Conservation (phyloP, 805 yeast genomes). For the Candida nemodendra region DNA sequence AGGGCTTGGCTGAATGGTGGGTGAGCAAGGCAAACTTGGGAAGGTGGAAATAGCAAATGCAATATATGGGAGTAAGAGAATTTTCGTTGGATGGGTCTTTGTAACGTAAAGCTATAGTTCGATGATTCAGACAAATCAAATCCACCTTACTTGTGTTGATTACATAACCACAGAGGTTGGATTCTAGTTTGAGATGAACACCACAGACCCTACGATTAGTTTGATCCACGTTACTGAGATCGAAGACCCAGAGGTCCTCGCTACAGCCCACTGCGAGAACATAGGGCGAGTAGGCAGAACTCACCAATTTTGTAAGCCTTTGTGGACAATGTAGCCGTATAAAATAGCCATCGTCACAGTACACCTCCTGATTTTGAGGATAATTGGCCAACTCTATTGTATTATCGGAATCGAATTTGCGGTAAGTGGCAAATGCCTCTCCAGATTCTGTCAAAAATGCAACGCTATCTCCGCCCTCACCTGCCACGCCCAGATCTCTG, state of each 20-base stretch:
- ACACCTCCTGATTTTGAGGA: background rate
- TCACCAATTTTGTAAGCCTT: constrained; percentile 3
- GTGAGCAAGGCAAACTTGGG: background rate
- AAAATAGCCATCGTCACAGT: constrained; percentile 10
- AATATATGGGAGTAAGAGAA: background rate
- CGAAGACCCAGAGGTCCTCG: constrained; percentile 6
- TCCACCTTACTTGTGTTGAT: constrained; percentile 1
- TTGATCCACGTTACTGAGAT: background rate
- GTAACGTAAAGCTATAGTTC: constrained; percentile 5
- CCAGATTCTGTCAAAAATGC: constrained; percentile 15
- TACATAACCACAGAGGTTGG: background rate
- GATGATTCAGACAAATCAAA: constrained; percentile 2
- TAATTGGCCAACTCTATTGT: background rate
- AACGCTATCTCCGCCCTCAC: constrained; percentile 13
- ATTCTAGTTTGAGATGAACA: background rate
- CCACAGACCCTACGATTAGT: background rate
- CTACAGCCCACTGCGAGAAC: constrained; percentile 6
- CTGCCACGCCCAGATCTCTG: constrained; percentile 7
- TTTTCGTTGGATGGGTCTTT: background rate
- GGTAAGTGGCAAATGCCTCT: constrained; percentile 7
- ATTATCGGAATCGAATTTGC: constrained; percentile 8
- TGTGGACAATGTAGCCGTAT: background rate
- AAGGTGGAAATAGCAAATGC: background rate
- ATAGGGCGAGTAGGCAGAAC: constrained; percentile 12
- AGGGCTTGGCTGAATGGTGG: background rate